phyloP scores from a whole-genome alignment of 805 yeast species.

The Lipomyces spencermartinsiae region DNA sequence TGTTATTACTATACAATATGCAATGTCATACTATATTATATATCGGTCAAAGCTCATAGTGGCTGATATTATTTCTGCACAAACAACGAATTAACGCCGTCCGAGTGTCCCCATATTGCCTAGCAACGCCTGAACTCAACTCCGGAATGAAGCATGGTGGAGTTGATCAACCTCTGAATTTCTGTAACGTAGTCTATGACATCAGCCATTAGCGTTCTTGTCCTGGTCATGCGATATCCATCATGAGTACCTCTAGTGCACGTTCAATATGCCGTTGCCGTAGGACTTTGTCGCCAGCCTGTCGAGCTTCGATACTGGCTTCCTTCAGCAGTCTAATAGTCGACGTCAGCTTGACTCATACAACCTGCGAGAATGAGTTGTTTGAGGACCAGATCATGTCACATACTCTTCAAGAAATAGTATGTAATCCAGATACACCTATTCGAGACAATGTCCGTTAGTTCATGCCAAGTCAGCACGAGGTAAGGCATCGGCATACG shows the following conservation, averaged over 20 bases:
- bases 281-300: slow-evolving; percentile 27
- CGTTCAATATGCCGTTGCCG: slow-evolving; percentile 29
- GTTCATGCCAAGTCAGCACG: neutral
- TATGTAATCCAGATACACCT: slow-evolving; percentile 36
- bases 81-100: neutral
- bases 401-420: slow-evolving; percentile 34
- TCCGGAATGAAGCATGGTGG: no score
- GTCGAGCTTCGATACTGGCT: slow-evolving; percentile 31
- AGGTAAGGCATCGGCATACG: slow-evolving; percentile 18
- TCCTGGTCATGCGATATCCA: neutral
- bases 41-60: neutral
- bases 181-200: slow-evolving; percentile 13
- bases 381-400: neutral
- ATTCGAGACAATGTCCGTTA: slow-evolving; percentile 3
- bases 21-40: neutral
- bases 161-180: slow-evolving; percentile 21
- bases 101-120: neutral
- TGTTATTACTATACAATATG: neutral
- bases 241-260: slow-evolving; percentile 20
- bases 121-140: slow-evolving; percentile 4
- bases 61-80: neutral
- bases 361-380: neutral
- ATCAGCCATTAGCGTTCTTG: neutral
- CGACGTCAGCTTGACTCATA: neutral
- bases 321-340: slow-evolving; percentile 23